Base-by-base conservation (phyloP, 257 asterid species). In the Anisodus tanguticus region DNA sequence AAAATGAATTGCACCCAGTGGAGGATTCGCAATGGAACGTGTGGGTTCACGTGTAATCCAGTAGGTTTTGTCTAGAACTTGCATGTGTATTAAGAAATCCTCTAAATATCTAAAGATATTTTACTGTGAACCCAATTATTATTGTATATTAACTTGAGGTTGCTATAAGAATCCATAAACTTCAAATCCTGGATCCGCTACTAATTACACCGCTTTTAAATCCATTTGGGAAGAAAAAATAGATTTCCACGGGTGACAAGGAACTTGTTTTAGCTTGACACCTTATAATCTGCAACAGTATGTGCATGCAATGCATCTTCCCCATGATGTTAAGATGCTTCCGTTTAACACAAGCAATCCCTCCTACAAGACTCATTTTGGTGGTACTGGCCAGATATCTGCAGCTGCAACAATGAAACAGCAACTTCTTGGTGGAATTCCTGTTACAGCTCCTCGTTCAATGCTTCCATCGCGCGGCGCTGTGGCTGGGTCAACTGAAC, bases 401-500 rank as follows among this genome's bases (percentile, higher is more conserved):
- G 77, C 82, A 63, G 87, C 87, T 62, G 85, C 87, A 62, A 77
- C 81, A 16, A 76, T 84, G 88, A 93, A 87, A 86, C 90, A 89
- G 54, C 93, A 86, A 64, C 83, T 85, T 78, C 89, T 89, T 82
- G 89, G 95, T 60, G 93, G 90, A 66, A 87, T 86, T 88, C 88
- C 92, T 80, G 83, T 85, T 45, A 71, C 91, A n/a, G 84, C 86
- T 83, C 82, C 90, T 54, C 87, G 69, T 58, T 58, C 87, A 22
- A n/a, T 60, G 66, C 87, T 81, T 85, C 88, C 88, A 82, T 83
- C 91, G 8, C 67, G 86, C 79, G 86, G 85, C 74, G 47, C 90
- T 82, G 54, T 84, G 67, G 88, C 88, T 35, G 92, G 94, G 83
- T 84, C 88, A 39, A 72, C 90, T 26, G 95, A 92, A 0, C n/a